A percentile compares a stretch with the other conserved stretches of the same genome.
Conservation (phyloP, 306 rosid species). For the Pyrus bretschneideri region DNA sequence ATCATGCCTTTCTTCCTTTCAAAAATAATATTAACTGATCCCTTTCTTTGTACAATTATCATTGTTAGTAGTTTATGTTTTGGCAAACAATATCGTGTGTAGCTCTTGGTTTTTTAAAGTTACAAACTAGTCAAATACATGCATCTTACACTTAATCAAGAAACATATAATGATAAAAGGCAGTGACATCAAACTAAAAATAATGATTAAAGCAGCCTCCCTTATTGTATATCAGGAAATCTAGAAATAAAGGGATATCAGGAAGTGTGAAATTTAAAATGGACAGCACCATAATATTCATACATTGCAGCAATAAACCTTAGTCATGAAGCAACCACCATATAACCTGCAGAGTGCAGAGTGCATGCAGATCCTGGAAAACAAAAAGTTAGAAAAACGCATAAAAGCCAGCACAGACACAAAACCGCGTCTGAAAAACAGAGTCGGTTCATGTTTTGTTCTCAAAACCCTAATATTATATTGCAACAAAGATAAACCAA, state of each 20-base stretch:
- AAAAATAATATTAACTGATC: not conserved
- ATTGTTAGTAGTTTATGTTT: no score
- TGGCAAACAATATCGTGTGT: not conserved
- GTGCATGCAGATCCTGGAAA: not conserved
- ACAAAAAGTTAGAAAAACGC: not conserved
- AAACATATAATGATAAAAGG: not conserved
- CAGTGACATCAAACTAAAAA: not conserved
- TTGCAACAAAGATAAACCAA: not conserved
- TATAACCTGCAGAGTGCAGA: not conserved
- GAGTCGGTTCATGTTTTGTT: constrained; percentile 23
- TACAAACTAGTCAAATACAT: not conserved
- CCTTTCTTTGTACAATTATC: not conserved
- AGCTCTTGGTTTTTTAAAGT: not conserved
- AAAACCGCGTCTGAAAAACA: constrained; percentile 22
- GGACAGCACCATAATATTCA: not conserved
- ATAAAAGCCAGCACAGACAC: not conserved
- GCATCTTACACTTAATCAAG: not conserved
- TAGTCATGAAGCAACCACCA: not conserved
- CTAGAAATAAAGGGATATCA: not conserved
- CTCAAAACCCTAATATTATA: not conserved
- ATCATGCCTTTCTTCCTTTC: not conserved
- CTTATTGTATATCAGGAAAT: not conserved
- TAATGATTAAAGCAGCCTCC: not conserved
- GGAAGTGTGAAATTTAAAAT: not conserved
- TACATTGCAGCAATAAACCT: not conserved